These are phyloP conservation scores for Apiospora marii DNA, from an alignment of 2,329 filamentous ascomycete genomes.

Conservation along the genomic window DNA sequence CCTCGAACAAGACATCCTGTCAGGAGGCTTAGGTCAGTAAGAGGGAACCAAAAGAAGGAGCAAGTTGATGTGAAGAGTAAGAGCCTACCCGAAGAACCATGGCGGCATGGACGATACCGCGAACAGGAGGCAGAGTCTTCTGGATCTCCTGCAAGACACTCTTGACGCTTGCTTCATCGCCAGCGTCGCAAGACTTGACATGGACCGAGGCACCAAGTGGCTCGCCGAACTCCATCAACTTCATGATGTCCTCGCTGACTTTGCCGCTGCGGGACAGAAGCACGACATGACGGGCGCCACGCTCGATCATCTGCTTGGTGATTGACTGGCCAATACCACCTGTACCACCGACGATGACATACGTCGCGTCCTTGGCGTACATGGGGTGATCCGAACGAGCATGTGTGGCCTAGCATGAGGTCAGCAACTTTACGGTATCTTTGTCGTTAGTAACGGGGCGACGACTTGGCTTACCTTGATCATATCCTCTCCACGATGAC, in stretches of 20 bases:
- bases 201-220: conserved; percentile 33
- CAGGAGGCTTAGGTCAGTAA: neutral
- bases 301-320: conserved; percentile 55
- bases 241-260: conserved; percentile 47
- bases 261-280: conserved; percentile 51
- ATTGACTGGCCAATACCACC: conserved; percentile 61
- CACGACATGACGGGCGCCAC: conserved; percentile 57
- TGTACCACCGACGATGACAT: conserved; percentile 59
- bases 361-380: conserved; percentile 47
- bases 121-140: conserved; percentile 38
- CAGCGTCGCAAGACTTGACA: conserved; percentile 40
- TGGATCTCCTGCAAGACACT: conserved; percentile 35
- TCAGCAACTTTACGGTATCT: neutral
- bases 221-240: conserved; percentile 48
- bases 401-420: neutral
- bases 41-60: too few relatives aligned
- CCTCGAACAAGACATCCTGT: conserved; percentile 57
- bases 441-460: neutral
- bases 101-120: conserved; percentile 42
- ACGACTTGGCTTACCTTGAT: conserved; percentile 29
- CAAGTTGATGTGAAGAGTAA: neutral
- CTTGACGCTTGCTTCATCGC: conserved; percentile 33
- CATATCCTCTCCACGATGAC: conserved; percentile 40
- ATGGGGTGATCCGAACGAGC: conserved; percentile 26
- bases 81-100: conserved; percentile 46